Conservation (phyloP, 169 alveolate species). For the Cryptosporidium meleagridis region DNA sequence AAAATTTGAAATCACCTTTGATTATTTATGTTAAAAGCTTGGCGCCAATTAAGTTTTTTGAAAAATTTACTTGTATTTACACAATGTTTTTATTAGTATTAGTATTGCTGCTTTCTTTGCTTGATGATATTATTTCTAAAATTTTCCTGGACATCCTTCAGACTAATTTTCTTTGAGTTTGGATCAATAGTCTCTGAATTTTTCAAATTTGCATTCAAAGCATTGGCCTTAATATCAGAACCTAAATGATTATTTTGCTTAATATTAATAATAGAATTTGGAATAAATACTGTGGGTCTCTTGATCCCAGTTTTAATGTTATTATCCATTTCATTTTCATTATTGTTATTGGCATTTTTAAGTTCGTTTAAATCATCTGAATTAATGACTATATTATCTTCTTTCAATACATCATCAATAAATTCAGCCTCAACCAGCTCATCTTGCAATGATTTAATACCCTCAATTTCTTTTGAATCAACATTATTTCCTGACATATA, state of each 20-base stretch:
- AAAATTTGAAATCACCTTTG: not conserved
- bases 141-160: conserved; percentile 40
- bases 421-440: conserved; percentile 73
- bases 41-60: not conserved
- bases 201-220: not conserved
- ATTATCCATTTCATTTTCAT: not conserved
- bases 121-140: conserved; percentile 56
- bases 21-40: not conserved
- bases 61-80: not conserved
- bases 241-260: not conserved
- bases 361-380: not conserved
- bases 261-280: not conserved
- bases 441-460: conserved; percentile 51
- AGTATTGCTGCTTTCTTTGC: conserved; percentile 7
- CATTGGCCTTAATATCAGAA: not conserved
- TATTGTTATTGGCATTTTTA: not conserved
- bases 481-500: conserved; percentile 14
- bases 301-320: conserved; percentile 40
- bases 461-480: not conserved
- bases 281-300: conserved; percentile 64
- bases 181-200: not conserved
- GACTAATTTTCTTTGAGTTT: conserved; percentile 11
- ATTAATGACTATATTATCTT: not conserved
- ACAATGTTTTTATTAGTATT: not conserved
- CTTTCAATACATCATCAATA: conserved; percentile 36